phyloP scores from a whole-genome alignment of 1,139 yeast genomes.

The Scheffersomyces segobiensis region DNA sequence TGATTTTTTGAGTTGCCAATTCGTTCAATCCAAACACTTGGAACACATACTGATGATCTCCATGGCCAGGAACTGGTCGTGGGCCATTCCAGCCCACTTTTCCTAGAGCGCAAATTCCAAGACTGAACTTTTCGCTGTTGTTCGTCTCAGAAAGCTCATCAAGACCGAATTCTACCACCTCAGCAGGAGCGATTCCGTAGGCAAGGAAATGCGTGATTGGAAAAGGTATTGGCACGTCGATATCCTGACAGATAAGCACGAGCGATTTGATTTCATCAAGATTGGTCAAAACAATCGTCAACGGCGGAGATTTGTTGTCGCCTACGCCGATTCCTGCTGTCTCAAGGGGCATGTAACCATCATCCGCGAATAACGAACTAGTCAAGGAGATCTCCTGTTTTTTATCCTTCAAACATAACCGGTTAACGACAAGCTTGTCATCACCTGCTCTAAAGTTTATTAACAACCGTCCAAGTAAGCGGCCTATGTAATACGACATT shows the following conservation, averaged over 20 bases:
- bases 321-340: slow-evolving; percentile 5
- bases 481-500: too few species aligned
- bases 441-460: slow-evolving; percentile 6
- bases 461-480: slow-evolving; percentile 2
- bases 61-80: slow-evolving; percentile 8
- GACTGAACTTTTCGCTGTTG: neutral
- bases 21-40: slow-evolving; percentile 7
- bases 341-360: slow-evolving; percentile 5
- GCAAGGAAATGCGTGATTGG: slow-evolving; percentile 8
- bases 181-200: slow-evolving; percentile 4
- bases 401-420: neutral
- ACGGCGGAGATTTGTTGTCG: slow-evolving; percentile 7
- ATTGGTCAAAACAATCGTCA: neutral
- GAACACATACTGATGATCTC: slow-evolving; percentile 8
- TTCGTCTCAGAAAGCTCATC: slow-evolving; percentile 3
- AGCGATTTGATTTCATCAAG: slow-evolving; percentile 4
- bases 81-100: slow-evolving; percentile 7
- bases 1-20: slow-evolving; percentile 2
- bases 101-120: slow-evolving; percentile 4
- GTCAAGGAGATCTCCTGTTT: slow-evolving; percentile 2
- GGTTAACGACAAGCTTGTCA: slow-evolving; percentile 2
- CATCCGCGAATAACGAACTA: slow-evolving; percentile 6
- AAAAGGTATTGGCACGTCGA: slow-evolving; percentile 6
- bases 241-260: slow-evolving; percentile 6
- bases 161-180: slow-evolving; percentile 1